Base-by-base conservation (phyloP, 345 rosid species). In the Eucalyptus lansdowneana region DNA sequence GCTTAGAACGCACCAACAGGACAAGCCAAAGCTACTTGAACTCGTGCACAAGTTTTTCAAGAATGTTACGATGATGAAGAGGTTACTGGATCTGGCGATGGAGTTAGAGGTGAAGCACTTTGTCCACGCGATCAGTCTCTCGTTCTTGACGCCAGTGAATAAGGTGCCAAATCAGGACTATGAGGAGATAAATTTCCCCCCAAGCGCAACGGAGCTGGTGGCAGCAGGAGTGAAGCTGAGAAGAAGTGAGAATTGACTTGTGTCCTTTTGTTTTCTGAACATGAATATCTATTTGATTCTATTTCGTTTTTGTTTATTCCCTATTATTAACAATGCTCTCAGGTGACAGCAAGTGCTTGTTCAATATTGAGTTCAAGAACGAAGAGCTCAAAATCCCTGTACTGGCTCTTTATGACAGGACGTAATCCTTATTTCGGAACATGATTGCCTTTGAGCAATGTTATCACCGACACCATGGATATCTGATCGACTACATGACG, bases 361-460 rank as follows among this genome's bases (percentile, higher is more conserved):
- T 88, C 9, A 88, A 90, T 16, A 80, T 91, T 16, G 34, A 50
- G 5, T 91, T 93, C 25, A 2, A 62, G 9, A 25, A 80, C 4
- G 91, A 91, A 21, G 40, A 58, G 8, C 85, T 90, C 29, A 58
- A 88, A 54, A 89, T 91, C 51, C 91, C 93, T n/a, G 12, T 40
- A 8, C 9, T 91, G 17, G 9, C 0, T 13, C 42, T 91, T 27
- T 1, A 6, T 1, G 60, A 22, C 4, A 0, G 3, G 0, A 45
- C 88, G 7, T 89, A 85, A 76, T 11, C 1, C 7, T 11, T 65
- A 7, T 47, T 90, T 19, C 45, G 89, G 34, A 92, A 90, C 86
- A 53, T 92, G 6, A 9, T 58, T 5, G 89, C 92, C 19, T 91
- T 86, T 4, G 92, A 92, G 91, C 89, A 87, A 50, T 86, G 88